Percentiles rank a stretch among this genome's conserved stretches.
Evolutionary conservation across 2,329 filamentous ascomycete genomes (phyloP).

Genomic region (Cadophora malorum): DNA sequence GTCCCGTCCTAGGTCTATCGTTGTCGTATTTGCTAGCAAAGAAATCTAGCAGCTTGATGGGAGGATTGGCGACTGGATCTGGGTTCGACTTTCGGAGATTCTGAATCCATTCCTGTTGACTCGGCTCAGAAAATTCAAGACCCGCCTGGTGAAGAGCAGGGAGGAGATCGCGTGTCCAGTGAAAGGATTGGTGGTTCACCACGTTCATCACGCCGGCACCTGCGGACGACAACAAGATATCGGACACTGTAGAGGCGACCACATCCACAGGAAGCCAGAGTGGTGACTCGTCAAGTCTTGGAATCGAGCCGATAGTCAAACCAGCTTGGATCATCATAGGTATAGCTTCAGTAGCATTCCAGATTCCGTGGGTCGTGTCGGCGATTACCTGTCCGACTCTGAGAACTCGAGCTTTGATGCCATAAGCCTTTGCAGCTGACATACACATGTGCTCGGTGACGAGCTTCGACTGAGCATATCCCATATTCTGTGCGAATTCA

Average conservation of each 20-base stretch:
- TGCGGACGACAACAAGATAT: conserved; percentile 46
- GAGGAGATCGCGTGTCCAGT: conserved; percentile 58
- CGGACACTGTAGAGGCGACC: conserved; percentile 50
- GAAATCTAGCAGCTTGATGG: conserved; percentile 58
- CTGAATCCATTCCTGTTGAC: conserved; percentile 52
- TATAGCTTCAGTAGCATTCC: conserved; percentile 55
- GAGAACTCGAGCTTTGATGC: conserved; percentile 46
- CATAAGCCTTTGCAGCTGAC: conserved; percentile 43
- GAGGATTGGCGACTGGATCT: conserved; percentile 56
- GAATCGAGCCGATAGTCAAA: conserved; percentile 53
- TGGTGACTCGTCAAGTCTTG: conserved; percentile 52
- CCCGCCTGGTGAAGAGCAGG: conserved; percentile 54
- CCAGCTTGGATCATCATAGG: conserved; percentile 58
- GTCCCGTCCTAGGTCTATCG: conserved; percentile 45
- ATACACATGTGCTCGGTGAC: conserved; percentile 54
- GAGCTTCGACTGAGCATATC: conserved; percentile 57
- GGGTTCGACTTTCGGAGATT: conserved; percentile 53
- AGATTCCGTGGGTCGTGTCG: conserved; percentile 52
- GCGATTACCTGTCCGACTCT: conserved; percentile 59
- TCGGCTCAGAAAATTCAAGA: conserved; percentile 52
- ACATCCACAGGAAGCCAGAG: conserved; percentile 55
- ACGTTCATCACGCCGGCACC: conserved; percentile 49
- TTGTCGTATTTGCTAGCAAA: conserved; percentile 58
- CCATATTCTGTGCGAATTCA: conserved; percentile 52
- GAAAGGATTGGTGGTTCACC: conserved; percentile 53